phyloP scores from a whole-genome alignment of 495 filamentous ascomycete genomes.

The Penicillium paxilli region DNA sequence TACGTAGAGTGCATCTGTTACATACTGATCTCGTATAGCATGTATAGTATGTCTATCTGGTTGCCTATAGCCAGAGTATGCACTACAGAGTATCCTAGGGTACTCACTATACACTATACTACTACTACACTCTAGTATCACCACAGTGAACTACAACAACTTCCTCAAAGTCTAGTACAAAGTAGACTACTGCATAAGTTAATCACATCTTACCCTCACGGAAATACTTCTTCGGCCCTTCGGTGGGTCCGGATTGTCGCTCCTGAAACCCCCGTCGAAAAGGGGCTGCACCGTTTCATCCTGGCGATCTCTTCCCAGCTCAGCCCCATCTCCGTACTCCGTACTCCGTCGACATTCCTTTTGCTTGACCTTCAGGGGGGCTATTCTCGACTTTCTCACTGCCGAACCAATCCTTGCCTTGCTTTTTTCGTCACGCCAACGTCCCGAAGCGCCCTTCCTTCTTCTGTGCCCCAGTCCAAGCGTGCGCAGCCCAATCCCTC shows the following conservation, averaged over 20 bases:
- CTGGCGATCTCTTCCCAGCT: constrained; percentile 30
- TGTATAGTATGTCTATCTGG: too few species aligned
- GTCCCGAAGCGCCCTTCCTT: neutral
- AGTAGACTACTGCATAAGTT: too few species aligned
- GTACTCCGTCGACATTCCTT: constrained; percentile 9
- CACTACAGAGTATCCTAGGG: too few species aligned
- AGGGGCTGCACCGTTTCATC: constrained; percentile 23
- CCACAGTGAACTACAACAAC: too few species aligned
- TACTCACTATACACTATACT: too few species aligned
- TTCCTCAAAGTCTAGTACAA: too few species aligned
- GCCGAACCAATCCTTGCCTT: constrained; percentile 2
- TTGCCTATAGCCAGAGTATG: too few species aligned
- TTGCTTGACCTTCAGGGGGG: constrained; percentile 9
- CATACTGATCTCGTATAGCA: too few species aligned
- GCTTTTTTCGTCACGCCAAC: neutral
- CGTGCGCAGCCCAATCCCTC: neutral
- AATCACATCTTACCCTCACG: too few species aligned
- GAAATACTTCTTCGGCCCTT: constrained; percentile 31
- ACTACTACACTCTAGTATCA: too few species aligned
- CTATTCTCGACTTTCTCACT: too few species aligned
- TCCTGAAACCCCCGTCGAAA: constrained; percentile 19
- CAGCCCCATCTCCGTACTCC: constrained; percentile 23
- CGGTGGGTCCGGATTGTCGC: constrained; percentile 19
- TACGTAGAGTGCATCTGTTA: too few species aligned
- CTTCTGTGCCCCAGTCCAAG: neutral